These are phyloP conservation scores for Phytopythium delawarense DNA, from an alignment of 352 stramenopile genomes.

Conservation along the genomic window DNA sequence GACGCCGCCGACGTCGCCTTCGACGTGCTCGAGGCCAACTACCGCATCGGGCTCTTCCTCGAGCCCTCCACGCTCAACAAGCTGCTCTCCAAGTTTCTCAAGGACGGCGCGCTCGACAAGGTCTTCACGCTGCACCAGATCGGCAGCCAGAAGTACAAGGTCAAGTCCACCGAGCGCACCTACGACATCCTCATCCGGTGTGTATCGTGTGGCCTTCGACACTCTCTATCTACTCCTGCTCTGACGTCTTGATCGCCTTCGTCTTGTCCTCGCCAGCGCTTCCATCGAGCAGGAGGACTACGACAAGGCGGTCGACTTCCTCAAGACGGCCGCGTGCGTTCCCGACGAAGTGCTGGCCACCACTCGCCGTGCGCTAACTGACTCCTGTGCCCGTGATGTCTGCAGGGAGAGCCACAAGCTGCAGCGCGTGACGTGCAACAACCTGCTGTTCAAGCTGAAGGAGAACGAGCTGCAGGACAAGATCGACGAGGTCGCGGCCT, in stretches of 20 bases:
- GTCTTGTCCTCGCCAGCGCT: conserved; percentile 19
- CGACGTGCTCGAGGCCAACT: conserved; percentile 77
- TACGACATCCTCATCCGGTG: conserved; percentile 83
- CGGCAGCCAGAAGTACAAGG: conserved; percentile 69
- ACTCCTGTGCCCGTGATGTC: not conserved
- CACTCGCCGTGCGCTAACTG: not conserved
- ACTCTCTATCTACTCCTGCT: not conserved
- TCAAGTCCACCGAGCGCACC: conserved; percentile 81
- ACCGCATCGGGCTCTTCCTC: conserved; percentile 80
- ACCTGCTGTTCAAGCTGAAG: conserved; percentile 85
- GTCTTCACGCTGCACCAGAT: conserved; percentile 78
- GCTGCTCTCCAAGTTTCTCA: conserved; percentile 78
- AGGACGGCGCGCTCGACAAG: conserved; percentile 73
- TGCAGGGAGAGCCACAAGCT: conserved; percentile 63
- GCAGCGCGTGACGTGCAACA: conserved; percentile 85
- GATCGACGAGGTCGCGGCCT: conserved; percentile 70
- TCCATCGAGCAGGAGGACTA: conserved; percentile 72
- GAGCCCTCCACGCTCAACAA: conserved; percentile 82
- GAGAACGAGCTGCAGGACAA: conserved; percentile 71
- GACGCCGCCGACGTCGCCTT: conserved; percentile 66
- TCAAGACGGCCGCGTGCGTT: conserved; percentile 77
- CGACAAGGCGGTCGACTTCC: conserved; percentile 61
- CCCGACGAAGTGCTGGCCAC: not conserved
- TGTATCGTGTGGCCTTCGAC: conserved; percentile 1
- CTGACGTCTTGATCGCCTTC: not conserved